A percentile compares a stretch with the other conserved stretches of the same genome.
These are phyloP conservation scores for Aspergillus glaucus DNA, from an alignment of 2,329 filamentous ascomycete genomes.

Conservation along the genomic window DNA sequence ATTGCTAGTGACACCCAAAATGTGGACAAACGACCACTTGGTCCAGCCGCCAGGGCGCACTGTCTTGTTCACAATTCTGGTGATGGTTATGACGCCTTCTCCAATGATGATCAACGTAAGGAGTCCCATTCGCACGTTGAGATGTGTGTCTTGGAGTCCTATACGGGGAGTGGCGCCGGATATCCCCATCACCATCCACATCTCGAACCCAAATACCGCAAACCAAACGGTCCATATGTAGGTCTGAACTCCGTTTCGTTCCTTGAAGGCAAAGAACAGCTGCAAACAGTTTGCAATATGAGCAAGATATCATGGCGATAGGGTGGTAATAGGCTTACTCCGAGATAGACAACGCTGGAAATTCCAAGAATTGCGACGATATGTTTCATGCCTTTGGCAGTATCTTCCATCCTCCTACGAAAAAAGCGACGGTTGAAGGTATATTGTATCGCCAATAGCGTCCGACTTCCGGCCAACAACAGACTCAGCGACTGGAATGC, in stretches of 20 bases:
- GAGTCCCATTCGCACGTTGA: slow-evolving; percentile 58
- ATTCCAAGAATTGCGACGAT: slow-evolving; percentile 24
- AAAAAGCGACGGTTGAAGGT: slow-evolving; percentile 30
- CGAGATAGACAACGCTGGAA: slow-evolving; percentile 22
- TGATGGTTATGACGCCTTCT: slow-evolving; percentile 59
- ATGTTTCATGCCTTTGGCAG: slow-evolving; percentile 21
- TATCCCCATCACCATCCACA: slow-evolving; percentile 45
- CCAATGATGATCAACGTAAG: slow-evolving; percentile 62
- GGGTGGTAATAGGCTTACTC: slow-evolving; percentile 13
- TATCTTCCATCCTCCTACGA: slow-evolving; percentile 17
- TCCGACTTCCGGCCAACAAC: slow-evolving; percentile 47
- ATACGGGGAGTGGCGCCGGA: slow-evolving; percentile 52
- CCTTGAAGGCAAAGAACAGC: slow-evolving; percentile 31
- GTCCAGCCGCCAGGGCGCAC: slow-evolving; percentile 35
- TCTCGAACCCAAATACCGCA: slow-evolving; percentile 49
- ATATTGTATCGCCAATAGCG: slow-evolving; percentile 52
- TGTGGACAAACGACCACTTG: slow-evolving; percentile 34
- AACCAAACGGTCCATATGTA: slow-evolving; percentile 50
- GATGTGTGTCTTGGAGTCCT: slow-evolving; percentile 56
- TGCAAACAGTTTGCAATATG: slow-evolving; percentile 5
- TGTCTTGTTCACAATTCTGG: slow-evolving; percentile 49
- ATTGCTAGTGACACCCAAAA: slow-evolving; percentile 32
- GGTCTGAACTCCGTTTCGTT: slow-evolving; percentile 12
- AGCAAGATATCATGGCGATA: not conserved
- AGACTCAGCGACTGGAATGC: slow-evolving; percentile 40